Conservation (phyloP, 441 rosid species). For the Croton setiger region DNA sequence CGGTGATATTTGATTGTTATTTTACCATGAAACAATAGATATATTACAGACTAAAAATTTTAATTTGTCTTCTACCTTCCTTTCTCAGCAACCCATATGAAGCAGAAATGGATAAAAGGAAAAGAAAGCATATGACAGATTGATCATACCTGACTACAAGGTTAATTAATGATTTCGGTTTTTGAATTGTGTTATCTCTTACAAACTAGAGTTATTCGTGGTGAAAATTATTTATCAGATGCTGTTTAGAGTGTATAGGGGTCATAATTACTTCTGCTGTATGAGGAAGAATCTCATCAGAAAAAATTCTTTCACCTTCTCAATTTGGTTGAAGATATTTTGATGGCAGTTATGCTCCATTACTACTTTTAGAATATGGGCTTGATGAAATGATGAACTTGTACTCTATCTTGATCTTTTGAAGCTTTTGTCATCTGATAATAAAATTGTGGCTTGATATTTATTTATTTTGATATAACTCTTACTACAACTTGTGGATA, state of each 20-base stretch:
- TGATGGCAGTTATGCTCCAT: not conserved
- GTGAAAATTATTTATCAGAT: not conserved
- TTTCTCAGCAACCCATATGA: slow-evolving; percentile 46
- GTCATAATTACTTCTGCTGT: not conserved
- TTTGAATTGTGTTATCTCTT: not conserved
- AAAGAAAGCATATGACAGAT: slow-evolving; percentile 36
- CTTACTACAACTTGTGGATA: not conserved
- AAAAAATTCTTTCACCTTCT: not conserved
- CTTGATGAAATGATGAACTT: not conserved
- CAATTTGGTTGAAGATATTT: not conserved
- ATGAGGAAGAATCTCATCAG: not conserved
- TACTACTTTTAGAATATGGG: not conserved
- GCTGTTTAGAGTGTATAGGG: not conserved
- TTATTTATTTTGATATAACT: not conserved
- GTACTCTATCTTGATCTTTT: not conserved
- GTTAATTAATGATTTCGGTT: slow-evolving; percentile 18
- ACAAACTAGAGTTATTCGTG: not conserved
- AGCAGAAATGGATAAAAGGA: slow-evolving; percentile 38
- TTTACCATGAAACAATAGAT: not conserved
- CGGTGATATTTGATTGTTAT: not conserved
- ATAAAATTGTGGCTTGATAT: not conserved
- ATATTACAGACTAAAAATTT: slow-evolving; percentile 9
- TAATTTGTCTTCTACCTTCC: slow-evolving; percentile 29
- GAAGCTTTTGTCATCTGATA: not conserved
- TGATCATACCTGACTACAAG: slow-evolving; percentile 41